Conservation (phyloP, 2,329 filamentous ascomycete species). For the Penicillium carneum region DNA sequence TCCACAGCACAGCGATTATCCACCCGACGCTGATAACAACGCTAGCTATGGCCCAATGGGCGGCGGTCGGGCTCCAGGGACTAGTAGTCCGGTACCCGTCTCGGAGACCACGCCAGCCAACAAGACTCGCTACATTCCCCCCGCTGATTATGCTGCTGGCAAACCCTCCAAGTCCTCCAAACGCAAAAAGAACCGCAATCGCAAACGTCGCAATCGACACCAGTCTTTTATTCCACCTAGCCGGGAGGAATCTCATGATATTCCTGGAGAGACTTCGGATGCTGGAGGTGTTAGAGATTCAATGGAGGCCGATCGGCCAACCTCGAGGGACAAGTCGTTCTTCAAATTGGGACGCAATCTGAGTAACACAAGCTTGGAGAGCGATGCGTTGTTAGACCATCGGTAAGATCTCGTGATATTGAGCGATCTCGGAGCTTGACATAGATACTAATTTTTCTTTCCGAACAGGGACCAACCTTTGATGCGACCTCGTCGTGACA, state of each 20-base stretch:
- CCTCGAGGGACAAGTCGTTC: conserved; percentile 53
- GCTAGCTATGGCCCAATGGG: conserved; percentile 32
- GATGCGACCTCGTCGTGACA: conserved; percentile 69
- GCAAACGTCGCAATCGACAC: conserved; percentile 79
- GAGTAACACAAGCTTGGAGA: conserved; percentile 88
- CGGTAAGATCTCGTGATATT: conserved; percentile 60
- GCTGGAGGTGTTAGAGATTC: conserved; percentile 45
- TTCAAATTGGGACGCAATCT: conserved; percentile 66
- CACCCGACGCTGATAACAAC: conserved; percentile 31
- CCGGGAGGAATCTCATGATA: conserved; percentile 61
- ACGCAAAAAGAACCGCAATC: conserved; percentile 74
- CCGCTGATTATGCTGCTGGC: conserved; percentile 31
- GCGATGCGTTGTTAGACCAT: conserved; percentile 86
- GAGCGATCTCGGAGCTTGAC: neutral
- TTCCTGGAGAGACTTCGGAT: conserved; percentile 60
- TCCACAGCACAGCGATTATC: conserved; percentile 29
- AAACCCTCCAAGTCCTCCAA: conserved; percentile 39
- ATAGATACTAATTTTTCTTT: conserved; percentile 22
- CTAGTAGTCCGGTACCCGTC: conserved; percentile 22
- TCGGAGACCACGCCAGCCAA: conserved; percentile 26
- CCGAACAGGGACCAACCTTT: conserved; percentile 63
- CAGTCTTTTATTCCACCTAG: conserved; percentile 75
- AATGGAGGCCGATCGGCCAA: conserved; percentile 39
- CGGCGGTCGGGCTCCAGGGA: conserved; percentile 23
- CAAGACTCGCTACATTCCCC: conserved; percentile 33